phyloP scores from a whole-genome alignment of 805 yeast genomes.

The Yamadazyma scolyti region DNA sequence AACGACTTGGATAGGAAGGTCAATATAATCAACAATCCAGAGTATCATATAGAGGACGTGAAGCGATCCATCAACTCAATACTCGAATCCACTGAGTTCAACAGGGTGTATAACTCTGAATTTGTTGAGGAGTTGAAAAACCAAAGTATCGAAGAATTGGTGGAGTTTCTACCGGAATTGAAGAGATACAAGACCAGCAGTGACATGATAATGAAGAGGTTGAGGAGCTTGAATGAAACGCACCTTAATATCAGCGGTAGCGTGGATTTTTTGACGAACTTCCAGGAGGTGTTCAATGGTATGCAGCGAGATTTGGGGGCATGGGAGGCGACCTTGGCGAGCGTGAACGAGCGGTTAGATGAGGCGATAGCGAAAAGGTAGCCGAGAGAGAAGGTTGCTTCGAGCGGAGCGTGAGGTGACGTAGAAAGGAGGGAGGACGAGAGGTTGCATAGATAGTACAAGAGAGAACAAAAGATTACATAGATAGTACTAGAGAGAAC shows the following conservation, averaged over 20 bases:
- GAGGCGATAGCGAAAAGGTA: no score
- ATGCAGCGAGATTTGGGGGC: conserved; percentile 21
- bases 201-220: conserved; percentile 24
- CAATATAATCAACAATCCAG: conserved; percentile 33
- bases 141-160: conserved; percentile 22
- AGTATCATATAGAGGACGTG: conserved; percentile 20
- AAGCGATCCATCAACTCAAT: conserved; percentile 21
- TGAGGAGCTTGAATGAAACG: conserved; percentile 27
- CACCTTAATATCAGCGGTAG: conserved; percentile 30
- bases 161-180: conserved; percentile 22
- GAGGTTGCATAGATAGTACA: no score
- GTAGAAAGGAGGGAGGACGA: no score
- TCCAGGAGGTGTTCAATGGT: conserved; percentile 18
- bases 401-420: no score
- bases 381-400: no score
- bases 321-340: conserved; percentile 27
- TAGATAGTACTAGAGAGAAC: no score
- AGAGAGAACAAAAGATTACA: no score
- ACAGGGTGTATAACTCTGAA: conserved; percentile 7
- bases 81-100: conserved; percentile 22
- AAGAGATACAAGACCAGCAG: conserved; percentile 17
- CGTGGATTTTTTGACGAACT: not conserved
- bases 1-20: conserved; percentile 31
- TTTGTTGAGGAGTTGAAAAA: conserved; percentile 3
- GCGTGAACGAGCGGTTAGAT: conserved; percentile 21